Evolutionary conservation across 768 basidiomycete genomes (phyloP).

Genomic region (Filobasidium floriforme): DNA sequence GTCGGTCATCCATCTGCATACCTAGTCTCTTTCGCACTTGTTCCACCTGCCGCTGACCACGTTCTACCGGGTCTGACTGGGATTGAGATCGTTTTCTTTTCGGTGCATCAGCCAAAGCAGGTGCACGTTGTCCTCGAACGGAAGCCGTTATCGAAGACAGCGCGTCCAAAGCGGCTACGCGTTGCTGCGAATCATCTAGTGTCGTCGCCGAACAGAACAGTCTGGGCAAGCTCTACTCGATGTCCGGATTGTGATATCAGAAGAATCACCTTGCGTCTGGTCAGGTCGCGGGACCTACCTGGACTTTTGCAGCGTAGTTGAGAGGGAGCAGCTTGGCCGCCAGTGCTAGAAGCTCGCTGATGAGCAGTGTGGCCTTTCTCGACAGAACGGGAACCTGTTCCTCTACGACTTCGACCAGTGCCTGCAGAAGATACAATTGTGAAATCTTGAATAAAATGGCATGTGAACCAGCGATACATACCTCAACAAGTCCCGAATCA

Average conservation of each 20-base stretch:
- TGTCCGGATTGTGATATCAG: too few relatives aligned
- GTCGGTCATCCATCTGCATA: constrained; percentile 90
- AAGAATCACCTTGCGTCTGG: neutral
- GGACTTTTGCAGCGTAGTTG: constrained; percentile 70
- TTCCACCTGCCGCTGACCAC: constrained; percentile 84
- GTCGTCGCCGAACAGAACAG: constrained; percentile 73
- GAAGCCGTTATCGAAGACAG: constrained; percentile 84
- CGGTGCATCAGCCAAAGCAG: neutral
- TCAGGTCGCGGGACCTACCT: constrained; percentile 50
- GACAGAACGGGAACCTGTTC: constrained; percentile 56
- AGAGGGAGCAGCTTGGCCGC: constrained; percentile 80
- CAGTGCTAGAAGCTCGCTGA: constrained; percentile 84
- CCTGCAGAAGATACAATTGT: constrained; percentile 49
- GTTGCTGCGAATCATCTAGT: constrained; percentile 65
- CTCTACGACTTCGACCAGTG: constrained; percentile 74
- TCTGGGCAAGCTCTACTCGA: constrained; percentile 63
- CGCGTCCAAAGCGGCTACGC: constrained; percentile 75
- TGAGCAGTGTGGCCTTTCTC: constrained; percentile 79
- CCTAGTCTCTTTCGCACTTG: constrained; percentile 80
- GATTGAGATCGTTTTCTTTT: constrained; percentile 48
- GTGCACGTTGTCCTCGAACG: constrained; percentile 63
- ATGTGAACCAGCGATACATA: constrained; percentile 43
- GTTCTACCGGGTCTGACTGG: constrained; percentile 73
- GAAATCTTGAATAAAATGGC: neutral
- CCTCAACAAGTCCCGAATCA: constrained; percentile 81